phyloP scores from a whole-genome alignment of 257 asterid species.

The Solanum gracilifrons region DNA sequence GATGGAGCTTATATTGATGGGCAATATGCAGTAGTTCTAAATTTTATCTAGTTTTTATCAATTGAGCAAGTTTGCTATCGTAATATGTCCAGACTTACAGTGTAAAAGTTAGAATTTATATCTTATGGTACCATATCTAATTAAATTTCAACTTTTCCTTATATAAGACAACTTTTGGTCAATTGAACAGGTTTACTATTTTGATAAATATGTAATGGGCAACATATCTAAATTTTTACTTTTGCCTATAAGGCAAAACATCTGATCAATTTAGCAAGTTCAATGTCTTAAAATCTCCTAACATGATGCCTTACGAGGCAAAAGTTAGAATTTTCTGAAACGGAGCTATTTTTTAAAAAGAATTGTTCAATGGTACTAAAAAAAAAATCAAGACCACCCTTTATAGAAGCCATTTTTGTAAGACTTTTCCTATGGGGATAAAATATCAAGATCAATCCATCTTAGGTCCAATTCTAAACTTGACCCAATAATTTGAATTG shows the following conservation, averaged over 20 bases:
- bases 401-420: neutral
- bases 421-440: neutral
- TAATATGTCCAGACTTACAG: neutral
- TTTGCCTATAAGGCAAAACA: neutral
- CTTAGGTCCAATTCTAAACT: neutral
- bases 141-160: neutral
- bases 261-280: neutral
- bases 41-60: neutral
- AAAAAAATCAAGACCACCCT: neutral
- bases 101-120: neutral
- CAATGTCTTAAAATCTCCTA: neutral
- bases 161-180: neutral
- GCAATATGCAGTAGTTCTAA: neutral
- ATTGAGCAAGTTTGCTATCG: neutral
- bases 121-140: neutral
- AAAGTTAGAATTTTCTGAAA: neutral
- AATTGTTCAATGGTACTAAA: neutral
- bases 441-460: neutral
- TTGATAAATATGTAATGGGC: neutral
- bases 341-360: neutral
- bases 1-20: neutral
- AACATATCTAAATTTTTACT: neutral
- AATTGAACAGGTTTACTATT: neutral
- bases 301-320: neutral
- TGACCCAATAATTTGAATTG: neutral